These are phyloP conservation scores for Suhomyces choctaworum DNA, from an alignment of 1,139 yeast genomes.

Conservation along the genomic window DNA sequence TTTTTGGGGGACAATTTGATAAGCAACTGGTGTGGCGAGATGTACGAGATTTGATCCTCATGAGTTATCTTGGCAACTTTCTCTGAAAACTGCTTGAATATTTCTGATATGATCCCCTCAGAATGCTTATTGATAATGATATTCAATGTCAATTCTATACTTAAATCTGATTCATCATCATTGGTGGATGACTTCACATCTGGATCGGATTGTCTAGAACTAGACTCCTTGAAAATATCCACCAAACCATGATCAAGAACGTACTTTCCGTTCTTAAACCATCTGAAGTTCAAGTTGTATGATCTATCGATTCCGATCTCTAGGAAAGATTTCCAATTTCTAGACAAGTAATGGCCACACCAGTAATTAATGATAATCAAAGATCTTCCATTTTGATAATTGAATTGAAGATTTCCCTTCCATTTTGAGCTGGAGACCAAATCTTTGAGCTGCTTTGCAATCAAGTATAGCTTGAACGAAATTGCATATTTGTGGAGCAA, in stretches of 20 bases:
- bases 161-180: conserved; percentile 29
- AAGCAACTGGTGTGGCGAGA: conserved; percentile 40
- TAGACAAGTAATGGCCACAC: conserved; percentile 48
- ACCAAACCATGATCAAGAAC: conserved; percentile 22
- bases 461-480: conserved; percentile 69
- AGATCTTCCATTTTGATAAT: conserved; percentile 63
- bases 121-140: conserved; percentile 41
- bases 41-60: conserved; percentile 16
- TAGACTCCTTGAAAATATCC: conserved; percentile 14
- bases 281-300: conserved; percentile 57
- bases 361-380: conserved; percentile 70
- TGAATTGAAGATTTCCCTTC: conserved; percentile 67
- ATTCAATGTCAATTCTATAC: conserved; percentile 37
- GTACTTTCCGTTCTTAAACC: conserved; percentile 63
- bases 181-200: conserved; percentile 15
- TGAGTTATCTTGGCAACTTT: not conserved
- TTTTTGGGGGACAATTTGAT: conserved; percentile 38
- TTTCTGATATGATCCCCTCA: conserved; percentile 30
- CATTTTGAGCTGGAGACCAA: conserved; percentile 55
- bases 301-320: conserved; percentile 64
- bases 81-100: conserved; percentile 17
- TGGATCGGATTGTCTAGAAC: not conserved
- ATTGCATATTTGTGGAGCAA: conserved; percentile 70
- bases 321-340: conserved; percentile 49
- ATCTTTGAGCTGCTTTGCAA: conserved; percentile 63